Percentiles rank a stretch among this genome's conserved stretches.
These are phyloP conservation scores for Thecamonas trahens DNA, from an alignment of 78 protist genomes.

Conservation along the genomic window DNA sequence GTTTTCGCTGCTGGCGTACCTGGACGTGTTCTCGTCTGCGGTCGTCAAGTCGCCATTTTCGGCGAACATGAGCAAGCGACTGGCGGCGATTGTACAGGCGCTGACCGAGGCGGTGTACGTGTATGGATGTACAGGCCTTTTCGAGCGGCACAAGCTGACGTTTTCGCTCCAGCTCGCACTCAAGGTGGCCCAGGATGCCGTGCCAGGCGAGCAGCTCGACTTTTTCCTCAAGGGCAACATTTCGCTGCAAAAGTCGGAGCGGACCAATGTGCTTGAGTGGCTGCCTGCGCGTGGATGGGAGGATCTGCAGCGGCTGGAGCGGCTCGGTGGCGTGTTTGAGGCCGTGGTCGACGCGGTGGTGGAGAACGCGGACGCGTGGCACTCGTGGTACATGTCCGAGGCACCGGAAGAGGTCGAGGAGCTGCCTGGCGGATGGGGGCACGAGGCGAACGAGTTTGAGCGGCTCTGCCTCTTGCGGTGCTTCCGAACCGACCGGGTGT, in stretches of 20 bases:
- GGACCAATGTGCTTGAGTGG: constrained; percentile 26
- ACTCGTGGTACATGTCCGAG: constrained; percentile 57
- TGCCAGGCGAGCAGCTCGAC: constrained; percentile 43
- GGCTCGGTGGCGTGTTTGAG: background rate
- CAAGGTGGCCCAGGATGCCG: constrained; percentile 28
- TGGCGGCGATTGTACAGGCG: constrained; percentile 52
- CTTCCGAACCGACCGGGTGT: constrained; percentile 75
- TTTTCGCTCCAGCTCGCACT: constrained; percentile 70
- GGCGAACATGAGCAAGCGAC: constrained; percentile 32
- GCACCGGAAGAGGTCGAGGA: constrained; percentile 53
- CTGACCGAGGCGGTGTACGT: constrained; percentile 63
- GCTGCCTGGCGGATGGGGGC: constrained; percentile 15
- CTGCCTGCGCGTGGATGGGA: constrained; percentile 67
- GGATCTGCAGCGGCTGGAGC: constrained; percentile 35
- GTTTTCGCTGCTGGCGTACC: constrained; percentile 69
- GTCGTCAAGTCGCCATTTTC: constrained; percentile 20
- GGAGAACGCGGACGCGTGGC: constrained; percentile 42
- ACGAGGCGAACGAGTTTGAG: constrained; percentile 24
- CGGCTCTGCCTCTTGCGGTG: constrained; percentile 59
- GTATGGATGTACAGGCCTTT: constrained; percentile 73
- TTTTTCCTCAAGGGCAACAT: constrained; percentile 79
- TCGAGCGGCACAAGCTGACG: constrained; percentile 75
- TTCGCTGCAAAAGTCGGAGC: constrained; percentile 25
- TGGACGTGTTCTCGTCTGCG: constrained; percentile 61
- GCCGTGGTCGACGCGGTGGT: background rate